Evolutionary conservation across 345 rosid species (phyloP).

Genomic region (Aquilaria sinensis): DNA sequence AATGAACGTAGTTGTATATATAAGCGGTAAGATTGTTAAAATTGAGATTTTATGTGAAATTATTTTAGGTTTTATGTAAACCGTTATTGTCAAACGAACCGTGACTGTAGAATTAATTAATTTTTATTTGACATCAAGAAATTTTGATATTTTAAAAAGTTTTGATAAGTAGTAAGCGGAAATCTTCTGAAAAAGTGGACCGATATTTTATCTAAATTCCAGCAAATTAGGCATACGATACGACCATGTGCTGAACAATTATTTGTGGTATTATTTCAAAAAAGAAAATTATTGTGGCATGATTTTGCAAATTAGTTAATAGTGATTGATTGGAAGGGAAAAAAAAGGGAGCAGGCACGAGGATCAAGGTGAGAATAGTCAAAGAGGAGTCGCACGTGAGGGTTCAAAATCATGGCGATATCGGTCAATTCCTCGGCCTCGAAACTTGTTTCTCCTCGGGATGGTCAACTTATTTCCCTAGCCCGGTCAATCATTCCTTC

Average conservation of each 20-base stretch:
- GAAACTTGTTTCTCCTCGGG: conserved; percentile 28
- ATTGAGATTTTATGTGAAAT: no score
- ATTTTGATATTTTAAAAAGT: not conserved
- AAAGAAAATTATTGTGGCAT: not conserved
- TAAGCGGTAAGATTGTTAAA: no score
- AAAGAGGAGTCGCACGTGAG: conserved; percentile 37
- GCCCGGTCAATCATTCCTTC: not conserved
- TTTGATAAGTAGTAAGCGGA: not conserved
- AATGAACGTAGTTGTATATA: no score
- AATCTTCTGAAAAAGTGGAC: not conserved
- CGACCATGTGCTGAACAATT: no score
- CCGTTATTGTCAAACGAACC: no score
- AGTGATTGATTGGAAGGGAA: conserved; percentile 11
- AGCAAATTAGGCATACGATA: no score
- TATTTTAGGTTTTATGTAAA: no score
- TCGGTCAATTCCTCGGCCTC: conserved; percentile 33
- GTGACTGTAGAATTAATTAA: not conserved
- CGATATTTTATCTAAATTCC: no score
- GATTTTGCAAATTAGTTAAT: not conserved
- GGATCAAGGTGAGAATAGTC: conserved; percentile 12
- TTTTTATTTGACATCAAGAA: not conserved
- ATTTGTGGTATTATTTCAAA: not conserved
- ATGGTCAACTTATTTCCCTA: conserved; percentile 16
- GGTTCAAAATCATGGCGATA: conserved; percentile 1
- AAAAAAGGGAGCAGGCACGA: conserved; percentile 11